Percentiles rank a stretch among this genome's conserved stretches.
Conservation (phyloP, 2,329 filamentous ascomycete species). For the Neopestalotiopsis clavispora region DNA sequence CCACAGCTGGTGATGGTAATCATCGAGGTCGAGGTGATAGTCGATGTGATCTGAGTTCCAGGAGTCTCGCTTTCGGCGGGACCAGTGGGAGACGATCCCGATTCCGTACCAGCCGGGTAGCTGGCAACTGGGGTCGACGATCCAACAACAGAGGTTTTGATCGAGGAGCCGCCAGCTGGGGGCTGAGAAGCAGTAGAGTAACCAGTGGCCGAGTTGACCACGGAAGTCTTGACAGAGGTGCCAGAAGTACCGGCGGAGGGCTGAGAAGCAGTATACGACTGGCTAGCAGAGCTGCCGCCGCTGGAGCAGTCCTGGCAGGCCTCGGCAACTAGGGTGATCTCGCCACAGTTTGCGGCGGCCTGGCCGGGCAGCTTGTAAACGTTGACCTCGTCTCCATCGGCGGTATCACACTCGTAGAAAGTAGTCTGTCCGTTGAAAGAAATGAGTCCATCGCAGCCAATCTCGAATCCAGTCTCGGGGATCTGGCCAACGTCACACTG, state of each 20-base stretch:
- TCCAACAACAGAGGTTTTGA: neutral
- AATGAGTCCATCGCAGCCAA: constrained; percentile 57
- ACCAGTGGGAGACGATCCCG: neutral
- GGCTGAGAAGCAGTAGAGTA: neutral
- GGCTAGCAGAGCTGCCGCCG: constrained; percentile 12
- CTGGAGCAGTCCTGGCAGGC: constrained; percentile 33
- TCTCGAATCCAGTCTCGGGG: constrained; percentile 59
- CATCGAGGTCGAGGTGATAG: neutral
- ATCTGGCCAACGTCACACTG: constrained; percentile 63
- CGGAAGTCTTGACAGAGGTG: neutral
- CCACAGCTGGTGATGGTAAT: neutral
- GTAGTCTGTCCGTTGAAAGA: constrained; percentile 52
- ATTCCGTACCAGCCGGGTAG: neutral
- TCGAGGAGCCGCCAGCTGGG: neutral
- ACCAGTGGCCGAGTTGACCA: neutral
- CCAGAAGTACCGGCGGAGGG: neutral
- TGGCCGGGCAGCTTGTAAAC: constrained; percentile 48
- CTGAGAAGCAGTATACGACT: neutral
- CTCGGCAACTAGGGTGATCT: constrained; percentile 49
- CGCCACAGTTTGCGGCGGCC: constrained; percentile 45
- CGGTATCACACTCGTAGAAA: constrained; percentile 67
- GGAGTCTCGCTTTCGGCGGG: neutral
- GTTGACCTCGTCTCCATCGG: constrained; percentile 57
- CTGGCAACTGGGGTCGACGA: neutral
- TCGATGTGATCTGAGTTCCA: neutral